Conservation (phyloP, 2,329 filamentous ascomycete species). For the Phialocephala sp. region DNA sequence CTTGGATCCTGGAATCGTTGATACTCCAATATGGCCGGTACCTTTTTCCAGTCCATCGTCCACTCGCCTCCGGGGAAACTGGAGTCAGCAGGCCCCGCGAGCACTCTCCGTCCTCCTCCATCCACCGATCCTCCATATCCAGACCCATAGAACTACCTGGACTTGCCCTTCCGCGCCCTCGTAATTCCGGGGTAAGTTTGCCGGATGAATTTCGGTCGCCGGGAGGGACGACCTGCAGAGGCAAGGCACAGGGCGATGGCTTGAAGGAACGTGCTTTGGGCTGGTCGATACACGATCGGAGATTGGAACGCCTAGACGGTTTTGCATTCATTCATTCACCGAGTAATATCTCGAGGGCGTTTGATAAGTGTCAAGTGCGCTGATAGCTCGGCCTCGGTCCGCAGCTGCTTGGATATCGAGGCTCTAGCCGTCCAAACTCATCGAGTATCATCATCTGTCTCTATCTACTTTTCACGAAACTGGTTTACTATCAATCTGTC, state of each 20-base stretch:
- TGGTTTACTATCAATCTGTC: not conserved
- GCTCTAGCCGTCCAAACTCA: not conserved
- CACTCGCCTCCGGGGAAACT: not conserved
- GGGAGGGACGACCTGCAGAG: not conserved
- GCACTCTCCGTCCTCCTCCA: not conserved
- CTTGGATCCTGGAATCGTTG: not conserved
- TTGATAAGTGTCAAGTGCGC: not conserved
- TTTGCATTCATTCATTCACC: slow-evolving; percentile 1
- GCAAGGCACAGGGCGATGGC: slow-evolving; percentile 9
- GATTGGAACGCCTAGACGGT: not conserved
- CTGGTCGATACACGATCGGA: not conserved
- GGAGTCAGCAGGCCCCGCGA: slow-evolving; percentile 7
- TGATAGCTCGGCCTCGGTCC: slow-evolving; percentile 4
- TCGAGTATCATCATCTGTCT: not conserved
- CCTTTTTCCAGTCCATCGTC: slow-evolving; percentile 7
- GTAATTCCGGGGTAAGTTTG: slow-evolving; percentile 19
- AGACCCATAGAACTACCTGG: not conserved
- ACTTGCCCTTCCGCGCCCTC: not conserved
- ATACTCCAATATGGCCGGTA: not conserved
- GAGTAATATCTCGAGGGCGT: slow-evolving; percentile 1
- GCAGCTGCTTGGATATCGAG: not conserved
- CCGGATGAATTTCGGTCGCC: slow-evolving; percentile 9
- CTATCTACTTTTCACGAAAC: not conserved
- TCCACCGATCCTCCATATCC: slow-evolving; percentile 12
- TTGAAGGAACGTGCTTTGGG: slow-evolving; percentile 7